Evolutionary conservation across 148 eudicot species (phyloP), one percentile per base, ranked within the genome.

Genomic region (Beta vulgaris): DNA sequence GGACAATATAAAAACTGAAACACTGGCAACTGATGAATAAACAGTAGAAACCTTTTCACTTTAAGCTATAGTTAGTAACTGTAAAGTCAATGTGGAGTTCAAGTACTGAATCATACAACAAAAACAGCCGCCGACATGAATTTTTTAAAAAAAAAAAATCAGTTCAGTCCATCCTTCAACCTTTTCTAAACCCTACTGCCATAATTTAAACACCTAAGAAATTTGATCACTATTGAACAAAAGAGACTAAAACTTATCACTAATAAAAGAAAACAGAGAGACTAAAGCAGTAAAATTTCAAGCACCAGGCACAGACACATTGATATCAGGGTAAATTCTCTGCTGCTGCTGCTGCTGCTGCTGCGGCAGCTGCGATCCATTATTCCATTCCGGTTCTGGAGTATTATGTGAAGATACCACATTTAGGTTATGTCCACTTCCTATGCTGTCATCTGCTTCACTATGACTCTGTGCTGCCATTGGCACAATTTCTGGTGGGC

Each of bases 361-460:
- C 10, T 40, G 65, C 8, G 79, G 59, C n/a, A 79, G 75, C 53
- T 71, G 76, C 2, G 83, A 70, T 11, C 76, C 76, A 36, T 76
- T 72, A 70, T 72, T 76, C 83, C 83, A 80, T 46, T 72, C 83
- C 5, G 16, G 58, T 46, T 72, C 83, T 2, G 16, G 58, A 57
- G 80, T 64, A 37, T 73, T 68, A 67, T 81, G 81, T 2, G 81
- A 73, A 6, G 88, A 81, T 49, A 85, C 73, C 19, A 76, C 67
- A 74, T 84, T 83, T 21, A 79, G 80, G 68, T 83, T 75, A 6
- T 84, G 89, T 44, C 79, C 79, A 35, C 77, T 79, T 29, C 73
- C 79, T 13, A 73, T 49, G 76, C 68, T 71, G 68, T 87, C 83
- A 73, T 82, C 86, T 2, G 79, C 80, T 54, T 80, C 88, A 78